These are phyloP conservation scores for Leptographium flavum DNA, from an alignment of 2,329 filamentous ascomycete species.

Conservation along the genomic window DNA sequence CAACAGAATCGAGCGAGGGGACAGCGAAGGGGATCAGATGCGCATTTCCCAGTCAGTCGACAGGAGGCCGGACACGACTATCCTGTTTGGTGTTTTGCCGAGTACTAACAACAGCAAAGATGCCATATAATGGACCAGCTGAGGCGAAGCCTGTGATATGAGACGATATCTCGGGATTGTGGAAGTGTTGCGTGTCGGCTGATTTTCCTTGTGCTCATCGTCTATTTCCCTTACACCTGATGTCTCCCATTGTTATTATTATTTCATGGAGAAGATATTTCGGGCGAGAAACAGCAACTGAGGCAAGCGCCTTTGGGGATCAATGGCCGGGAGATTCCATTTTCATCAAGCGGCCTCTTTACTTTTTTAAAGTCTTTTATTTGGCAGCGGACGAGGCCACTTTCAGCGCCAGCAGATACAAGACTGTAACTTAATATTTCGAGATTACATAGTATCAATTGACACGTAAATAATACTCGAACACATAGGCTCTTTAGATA, in stretches of 20 bases:
- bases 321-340: too few species aligned
- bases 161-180: too few species aligned
- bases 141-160: background rate
- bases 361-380: too few species aligned
- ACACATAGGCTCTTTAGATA: too few species aligned
- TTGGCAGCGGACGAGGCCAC: too few species aligned
- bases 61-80: background rate
- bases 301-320: background rate
- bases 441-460: slow-evolving; percentile 2
- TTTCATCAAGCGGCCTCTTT: too few species aligned
- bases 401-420: background rate
- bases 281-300: background rate
- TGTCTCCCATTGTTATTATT: too few species aligned
- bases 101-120: background rate
- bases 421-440: background rate
- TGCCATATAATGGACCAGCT: background rate
- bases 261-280: too few species aligned
- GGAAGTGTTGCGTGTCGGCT: background rate
- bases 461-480: background rate
- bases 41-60: background rate
- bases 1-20: background rate
- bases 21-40: background rate
- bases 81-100: background rate
- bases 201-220: too few species aligned
- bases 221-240: too few species aligned